Base-by-base conservation (phyloP, 768 basidiomycete genomes). In the Multifurca ochricompacta region DNA sequence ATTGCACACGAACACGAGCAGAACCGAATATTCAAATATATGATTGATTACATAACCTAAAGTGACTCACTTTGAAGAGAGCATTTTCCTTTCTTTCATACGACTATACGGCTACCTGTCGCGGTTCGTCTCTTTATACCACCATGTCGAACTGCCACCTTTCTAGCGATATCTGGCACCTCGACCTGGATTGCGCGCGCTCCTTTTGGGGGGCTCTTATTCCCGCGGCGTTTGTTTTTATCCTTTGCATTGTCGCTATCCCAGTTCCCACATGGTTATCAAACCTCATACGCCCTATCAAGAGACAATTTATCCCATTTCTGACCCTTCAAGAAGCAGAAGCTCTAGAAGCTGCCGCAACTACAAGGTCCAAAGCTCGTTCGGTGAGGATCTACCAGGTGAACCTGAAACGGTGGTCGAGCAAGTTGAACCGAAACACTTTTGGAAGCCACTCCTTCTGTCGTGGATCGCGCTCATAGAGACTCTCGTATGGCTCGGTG, bases 381-480 rank as follows among this genome's bases (percentile, higher is more conserved):
- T 43, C 5, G 41, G 27, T 14, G 51, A 52, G 25, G 40, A 21
- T 19, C 37, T 16, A 23, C 51, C 25, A 5, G 37, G 4, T 13
- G 56, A 45, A n/a, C 25, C 49, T n/a, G 41, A 40, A 6, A 39
- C 54, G 1, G 69, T 73, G 11, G 34, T 14, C 3, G 27, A 35
- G 14, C 36, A 56, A 39, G 36, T 35, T 27, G 49, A 34, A n/a
- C 25, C 37, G 13, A 27, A 37, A 18, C 77, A 80, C 0, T 69
- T 84, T 7, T 85, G 85, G 82, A 78, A 79, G 36, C 78, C 81
- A 2, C 57, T 81, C 40, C 60, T 79, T n/a, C 75, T 87, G 41
- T 71, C 75, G 1, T 72, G 75, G 54, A 59, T 83, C 3, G 80
- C 83, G 0, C 75, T 86, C 32, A 34, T 75, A 4, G 76, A 85